phyloP scores from a whole-genome alignment of 345 rosid genomes.

The Arabidopsis suecica region DNA sequence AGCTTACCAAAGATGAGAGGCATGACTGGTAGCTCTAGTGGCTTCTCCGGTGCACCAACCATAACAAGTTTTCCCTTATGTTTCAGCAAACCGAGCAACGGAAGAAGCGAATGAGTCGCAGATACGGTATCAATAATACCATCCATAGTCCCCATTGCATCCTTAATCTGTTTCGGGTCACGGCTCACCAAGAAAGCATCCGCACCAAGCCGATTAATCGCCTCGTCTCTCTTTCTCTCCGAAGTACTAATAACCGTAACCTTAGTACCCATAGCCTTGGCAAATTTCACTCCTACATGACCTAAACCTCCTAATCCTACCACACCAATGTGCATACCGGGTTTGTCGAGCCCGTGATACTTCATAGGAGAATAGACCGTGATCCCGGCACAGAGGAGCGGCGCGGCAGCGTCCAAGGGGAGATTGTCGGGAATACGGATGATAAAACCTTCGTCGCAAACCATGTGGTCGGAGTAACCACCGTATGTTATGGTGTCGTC shows the following conservation, averaged over 20 bases:
- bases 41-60: conserved; percentile 59
- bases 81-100: conserved; percentile 52
- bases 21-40: conserved; percentile 55
- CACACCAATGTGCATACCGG: conserved; percentile 57
- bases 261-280: conserved; percentile 64
- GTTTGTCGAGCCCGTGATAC: conserved; percentile 51
- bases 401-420: conserved; percentile 60
- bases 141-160: conserved; percentile 52
- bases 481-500: conserved; percentile 61
- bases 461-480: conserved; percentile 61
- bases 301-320: conserved; percentile 80
- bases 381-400: conserved; percentile 73
- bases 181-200: conserved; percentile 61
- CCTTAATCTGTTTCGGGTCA: conserved; percentile 47
- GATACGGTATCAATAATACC: conserved; percentile 61
- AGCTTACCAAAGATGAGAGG: conserved; percentile 51
- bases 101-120: conserved; percentile 49
- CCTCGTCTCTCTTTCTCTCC: conserved; percentile 63
- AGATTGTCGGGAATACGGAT: conserved; percentile 58
- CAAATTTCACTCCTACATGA: conserved; percentile 71
- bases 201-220: conserved; percentile 61
- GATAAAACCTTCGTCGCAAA: conserved; percentile 50
- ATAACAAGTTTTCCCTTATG: conserved; percentile 48
- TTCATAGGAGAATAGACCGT: conserved; percentile 62
- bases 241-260: conserved; percentile 81